Base-by-base conservation (phyloP, 202 grass and related monocot species). In the Brachypodium distachyon region DNA sequence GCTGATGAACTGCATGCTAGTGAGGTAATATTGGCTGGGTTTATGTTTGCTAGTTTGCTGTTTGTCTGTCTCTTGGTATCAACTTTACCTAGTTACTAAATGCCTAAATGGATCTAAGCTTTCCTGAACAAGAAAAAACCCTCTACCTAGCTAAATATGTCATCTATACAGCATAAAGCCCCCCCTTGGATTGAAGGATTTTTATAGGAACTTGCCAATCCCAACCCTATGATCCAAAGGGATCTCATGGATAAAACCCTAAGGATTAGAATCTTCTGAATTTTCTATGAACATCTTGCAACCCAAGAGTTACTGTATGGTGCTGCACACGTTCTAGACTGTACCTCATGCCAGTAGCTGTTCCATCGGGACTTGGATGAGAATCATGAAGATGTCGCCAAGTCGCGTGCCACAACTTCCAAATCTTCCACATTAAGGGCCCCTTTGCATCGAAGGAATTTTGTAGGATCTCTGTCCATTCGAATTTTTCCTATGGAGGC, bases 1-100 rank as follows among this genome's bases (percentile, higher is more conserved):
- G 95, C 91, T 67, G 48, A 72, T 22, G 89, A 90, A 85, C 84
- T 97, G 18, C 91, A 90, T 36, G 89, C 84, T 77, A 91, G 95
- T 64, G 95, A 97, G 95, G 95, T 97, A 92, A 93, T 38, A n/a
- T n/a, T n/a, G n/a, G n/a, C n/a, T n/a, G n/a, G n/a, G n/a, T n/a
- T n/a, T n/a, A n/a, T n/a, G n/a, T 66, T 89, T 75, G 33, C 40
- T 46, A 67, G 23, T 58, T 49, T 3, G 7, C 17, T 65, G 14
- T 82, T 72, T 57, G 26, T 29, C n/a, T 78, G 48, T 58, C 9
- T n/a, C n/a, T n/a, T 72, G 22, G n/a, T 66, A 52, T 55, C 59
- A 40, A n/a, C 10, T 36, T 48, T 87, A 49, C 14, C 38, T 71
- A 43, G 2, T 71, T 75, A 18, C n/a, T n/a, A n/a, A n/a, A n/a